A percentile compares a stretch with the other conserved stretches of the same genome.
Evolutionary conservation across 192 early-diverging fungal species (phyloP).

Genomic region (Umbelopsis ramanniana): DNA sequence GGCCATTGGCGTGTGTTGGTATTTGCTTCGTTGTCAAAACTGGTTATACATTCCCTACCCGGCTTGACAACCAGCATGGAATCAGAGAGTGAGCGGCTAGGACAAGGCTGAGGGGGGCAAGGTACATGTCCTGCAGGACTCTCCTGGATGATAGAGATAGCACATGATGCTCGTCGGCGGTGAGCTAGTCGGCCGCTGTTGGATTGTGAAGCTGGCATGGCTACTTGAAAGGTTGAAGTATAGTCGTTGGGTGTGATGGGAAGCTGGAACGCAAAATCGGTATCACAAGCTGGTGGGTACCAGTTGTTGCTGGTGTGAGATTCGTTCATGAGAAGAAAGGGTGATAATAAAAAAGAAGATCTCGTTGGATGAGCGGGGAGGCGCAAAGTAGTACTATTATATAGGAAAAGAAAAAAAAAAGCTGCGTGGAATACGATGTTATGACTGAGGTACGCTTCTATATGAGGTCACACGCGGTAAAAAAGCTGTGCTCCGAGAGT

Average conservation of each 20-base stretch:
- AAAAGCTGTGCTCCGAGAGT: constrained; percentile 17
- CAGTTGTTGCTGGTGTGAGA: constrained; percentile 4
- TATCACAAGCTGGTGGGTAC: constrained; percentile 10
- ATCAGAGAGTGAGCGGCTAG: constrained; percentile 6
- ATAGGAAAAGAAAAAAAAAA: constrained; percentile 1
- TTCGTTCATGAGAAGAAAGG: constrained; percentile 12
- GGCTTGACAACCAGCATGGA: constrained; percentile 15
- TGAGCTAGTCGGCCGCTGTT: not conserved
- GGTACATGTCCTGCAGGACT: constrained; percentile 4
- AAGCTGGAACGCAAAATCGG: constrained; percentile 4
- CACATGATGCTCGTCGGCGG: constrained; percentile 17
- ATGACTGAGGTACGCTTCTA: not conserved
- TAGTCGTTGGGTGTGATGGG: constrained; percentile 13
- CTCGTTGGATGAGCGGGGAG: not conserved
- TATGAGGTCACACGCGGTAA: constrained; percentile 18
- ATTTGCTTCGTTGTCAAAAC: not conserved
- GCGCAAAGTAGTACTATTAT: constrained; percentile 4
- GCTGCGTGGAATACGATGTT: not conserved
- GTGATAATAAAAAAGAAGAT: not conserved
- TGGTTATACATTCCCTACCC: constrained; percentile 11
- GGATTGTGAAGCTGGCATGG: not conserved
- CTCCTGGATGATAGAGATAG: constrained; percentile 9
- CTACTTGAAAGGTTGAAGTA: constrained; percentile 5
- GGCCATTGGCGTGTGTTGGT: not conserved
- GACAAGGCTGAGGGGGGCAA: not conserved